Conservation (phyloP, 371 early-diverging fungal species). For the Mucor racemosus region DNA sequence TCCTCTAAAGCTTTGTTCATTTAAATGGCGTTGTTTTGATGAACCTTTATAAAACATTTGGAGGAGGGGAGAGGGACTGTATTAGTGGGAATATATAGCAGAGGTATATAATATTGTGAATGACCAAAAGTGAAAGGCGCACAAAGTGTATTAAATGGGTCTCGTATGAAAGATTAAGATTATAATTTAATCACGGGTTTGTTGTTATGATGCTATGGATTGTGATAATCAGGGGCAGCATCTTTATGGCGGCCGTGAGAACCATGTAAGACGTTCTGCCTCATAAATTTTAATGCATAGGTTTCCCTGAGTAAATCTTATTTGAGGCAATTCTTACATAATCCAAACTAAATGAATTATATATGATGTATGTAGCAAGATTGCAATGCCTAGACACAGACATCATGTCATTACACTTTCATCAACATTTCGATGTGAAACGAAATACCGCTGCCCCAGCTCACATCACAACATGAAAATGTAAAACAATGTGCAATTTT, state of each 20-base stretch:
- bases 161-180: neutral
- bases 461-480: neutral
- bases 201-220: neutral
- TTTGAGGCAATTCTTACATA: neutral
- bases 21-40: neutral
- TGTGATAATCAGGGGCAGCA: neutral
- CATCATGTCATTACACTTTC: no score
- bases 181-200: neutral
- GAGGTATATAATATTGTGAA: neutral
- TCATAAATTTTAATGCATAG: neutral
- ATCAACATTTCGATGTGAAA: neutral
- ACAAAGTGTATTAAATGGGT: no score
- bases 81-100: neutral
- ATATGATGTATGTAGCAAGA: neutral
- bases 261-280: neutral
- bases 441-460: neutral
- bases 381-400: neutral
- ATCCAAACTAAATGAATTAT: neutral
- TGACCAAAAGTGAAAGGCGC: neutral
- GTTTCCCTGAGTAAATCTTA: neutral
- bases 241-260: neutral
- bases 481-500: no score
- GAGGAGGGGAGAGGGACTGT: neutral
- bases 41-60: neutral
- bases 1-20: neutral